phyloP scores from a whole-genome alignment of 805 yeast genomes.

The Tetrapisispora taiwanensis region DNA sequence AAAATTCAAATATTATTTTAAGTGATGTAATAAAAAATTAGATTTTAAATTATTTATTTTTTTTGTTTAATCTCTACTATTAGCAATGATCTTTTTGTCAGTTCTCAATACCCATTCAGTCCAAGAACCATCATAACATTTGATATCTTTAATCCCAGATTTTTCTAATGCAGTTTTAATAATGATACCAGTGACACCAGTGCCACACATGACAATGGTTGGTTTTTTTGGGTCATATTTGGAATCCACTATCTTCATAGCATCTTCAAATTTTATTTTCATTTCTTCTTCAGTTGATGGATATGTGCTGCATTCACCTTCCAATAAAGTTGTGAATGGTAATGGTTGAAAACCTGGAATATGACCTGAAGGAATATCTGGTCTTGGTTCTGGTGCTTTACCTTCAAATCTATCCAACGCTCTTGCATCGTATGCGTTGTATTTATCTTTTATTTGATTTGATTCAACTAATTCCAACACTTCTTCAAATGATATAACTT shows the following conservation, averaged over 20 bases:
- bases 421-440: constrained; percentile 72
- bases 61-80: constrained; percentile 16
- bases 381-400: constrained; percentile 75
- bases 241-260: constrained; percentile 36
- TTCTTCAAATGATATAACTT: constrained; percentile 60
- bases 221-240: constrained; percentile 41
- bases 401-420: constrained; percentile 69
- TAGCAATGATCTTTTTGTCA: constrained; percentile 15
- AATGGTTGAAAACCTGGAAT: constrained; percentile 69
- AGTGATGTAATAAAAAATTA: too few relatives aligned
- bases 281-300: constrained; percentile 27
- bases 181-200: constrained; percentile 92
- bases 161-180: constrained; percentile 62
- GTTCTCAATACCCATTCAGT: constrained; percentile 32
- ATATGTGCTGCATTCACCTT: constrained; percentile 37
- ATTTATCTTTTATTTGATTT: constrained; percentile 36
- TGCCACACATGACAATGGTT: constrained; percentile 83
- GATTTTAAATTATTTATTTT: too few relatives aligned
- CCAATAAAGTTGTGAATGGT: constrained; percentile 60
- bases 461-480: constrained; percentile 46
- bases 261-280: constrained; percentile 35
- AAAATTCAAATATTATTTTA: too few relatives aligned
- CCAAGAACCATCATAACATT: constrained; percentile 83
- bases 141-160: constrained; percentile 40
- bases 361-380: constrained; percentile 84